Percentiles rank a stretch among this genome's conserved stretches.
phyloP scores from a whole-genome alignment of 495 filamentous ascomycete species.

The Xylaria palmicola region DNA sequence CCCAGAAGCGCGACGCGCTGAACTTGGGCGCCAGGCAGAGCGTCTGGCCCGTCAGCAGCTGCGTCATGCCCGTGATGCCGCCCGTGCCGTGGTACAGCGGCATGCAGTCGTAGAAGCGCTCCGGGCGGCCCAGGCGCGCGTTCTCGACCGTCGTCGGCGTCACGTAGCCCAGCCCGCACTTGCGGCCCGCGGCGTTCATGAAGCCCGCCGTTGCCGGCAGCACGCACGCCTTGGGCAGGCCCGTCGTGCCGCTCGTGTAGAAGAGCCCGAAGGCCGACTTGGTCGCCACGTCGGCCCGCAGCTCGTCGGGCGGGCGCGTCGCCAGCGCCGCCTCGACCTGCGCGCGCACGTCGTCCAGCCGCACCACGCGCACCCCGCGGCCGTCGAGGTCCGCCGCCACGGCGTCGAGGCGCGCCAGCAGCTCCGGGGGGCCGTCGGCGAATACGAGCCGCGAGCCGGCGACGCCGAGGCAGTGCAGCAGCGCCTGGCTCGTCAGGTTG shows the following conservation, averaged over 20 bases:
- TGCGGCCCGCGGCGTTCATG: conserved; percentile 25
- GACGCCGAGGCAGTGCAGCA: conserved; percentile 69
- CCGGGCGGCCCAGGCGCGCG: conserved; percentile 19
- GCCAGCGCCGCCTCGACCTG: conserved; percentile 50
- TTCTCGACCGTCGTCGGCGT: conserved; percentile 16
- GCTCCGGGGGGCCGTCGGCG: conserved; percentile 61
- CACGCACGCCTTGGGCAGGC: conserved; percentile 60
- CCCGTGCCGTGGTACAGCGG: conserved; percentile 80
- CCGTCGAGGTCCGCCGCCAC: conserved; percentile 45
- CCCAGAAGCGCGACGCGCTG: conserved; percentile 71
- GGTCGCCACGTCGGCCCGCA: conserved; percentile 45
- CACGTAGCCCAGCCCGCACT: conserved; percentile 28
- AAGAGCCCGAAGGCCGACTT: conserved; percentile 60
- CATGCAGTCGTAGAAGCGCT: conserved; percentile 77
- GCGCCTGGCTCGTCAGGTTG: conserved; percentile 62
- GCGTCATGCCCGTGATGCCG: conserved; percentile 52
- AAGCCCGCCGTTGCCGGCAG: conserved; percentile 48
- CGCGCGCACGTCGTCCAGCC: conserved; percentile 45
- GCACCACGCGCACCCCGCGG: conserved; percentile 53
- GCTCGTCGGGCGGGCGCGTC: conserved; percentile 49
- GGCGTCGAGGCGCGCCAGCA: conserved; percentile 56
- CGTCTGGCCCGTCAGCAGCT: conserved; percentile 57
- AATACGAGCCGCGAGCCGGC: conserved; percentile 58
- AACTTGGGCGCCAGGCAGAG: conserved; percentile 71
- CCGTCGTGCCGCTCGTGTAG: conserved; percentile 72